A percentile compares a stretch with the other conserved stretches of the same genome.
These are phyloP conservation scores for Suhomyces sp. DNA, from an alignment of 805 yeast species.

Conservation along the genomic window DNA sequence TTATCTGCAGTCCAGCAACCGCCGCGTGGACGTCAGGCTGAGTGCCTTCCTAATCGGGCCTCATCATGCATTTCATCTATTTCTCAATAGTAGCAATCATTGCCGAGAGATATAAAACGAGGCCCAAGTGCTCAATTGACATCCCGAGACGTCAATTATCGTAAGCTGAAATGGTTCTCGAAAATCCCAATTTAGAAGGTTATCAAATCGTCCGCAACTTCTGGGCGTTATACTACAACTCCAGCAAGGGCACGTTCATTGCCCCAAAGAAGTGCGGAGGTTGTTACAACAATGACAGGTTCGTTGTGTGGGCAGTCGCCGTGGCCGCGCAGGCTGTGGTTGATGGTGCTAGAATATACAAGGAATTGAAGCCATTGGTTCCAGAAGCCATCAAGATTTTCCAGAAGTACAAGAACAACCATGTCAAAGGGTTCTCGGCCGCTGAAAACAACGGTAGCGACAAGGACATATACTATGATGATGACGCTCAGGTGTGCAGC, in stretches of 20 bases:
- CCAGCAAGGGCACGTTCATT: constrained; percentile 32
- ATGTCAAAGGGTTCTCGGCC: constrained; percentile 59
- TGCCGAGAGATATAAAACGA: not conserved
- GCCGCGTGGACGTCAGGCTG: not conserved
- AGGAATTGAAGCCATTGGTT: constrained; percentile 51
- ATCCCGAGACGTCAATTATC: not conserved
- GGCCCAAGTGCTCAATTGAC: not conserved
- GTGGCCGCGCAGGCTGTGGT: constrained; percentile 65
- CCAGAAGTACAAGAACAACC: constrained; percentile 48
- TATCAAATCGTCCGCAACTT: constrained; percentile 33
- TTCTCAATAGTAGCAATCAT: not conserved
- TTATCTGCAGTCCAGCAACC: not conserved
- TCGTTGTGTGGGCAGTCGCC: constrained; percentile 67
- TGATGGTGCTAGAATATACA: constrained; percentile 56
- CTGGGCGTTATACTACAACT: constrained; percentile 44
- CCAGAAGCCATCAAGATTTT: constrained; percentile 51
- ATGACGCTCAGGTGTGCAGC: constrained; percentile 71
- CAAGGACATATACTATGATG: constrained; percentile 67
- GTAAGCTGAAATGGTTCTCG: constrained; percentile 1
- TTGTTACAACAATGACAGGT: constrained; percentile 47
- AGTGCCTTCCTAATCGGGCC: not conserved
- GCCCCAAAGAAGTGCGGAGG: constrained; percentile 42
- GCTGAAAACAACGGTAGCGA: constrained; percentile 59
- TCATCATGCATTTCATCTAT: not conserved
- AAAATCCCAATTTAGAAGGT: constrained; percentile 37